Percentiles rank a stretch among this genome's conserved stretches.
Conservation (phyloP, 129 eudicot species). For the Flaveria bidentis region DNA sequence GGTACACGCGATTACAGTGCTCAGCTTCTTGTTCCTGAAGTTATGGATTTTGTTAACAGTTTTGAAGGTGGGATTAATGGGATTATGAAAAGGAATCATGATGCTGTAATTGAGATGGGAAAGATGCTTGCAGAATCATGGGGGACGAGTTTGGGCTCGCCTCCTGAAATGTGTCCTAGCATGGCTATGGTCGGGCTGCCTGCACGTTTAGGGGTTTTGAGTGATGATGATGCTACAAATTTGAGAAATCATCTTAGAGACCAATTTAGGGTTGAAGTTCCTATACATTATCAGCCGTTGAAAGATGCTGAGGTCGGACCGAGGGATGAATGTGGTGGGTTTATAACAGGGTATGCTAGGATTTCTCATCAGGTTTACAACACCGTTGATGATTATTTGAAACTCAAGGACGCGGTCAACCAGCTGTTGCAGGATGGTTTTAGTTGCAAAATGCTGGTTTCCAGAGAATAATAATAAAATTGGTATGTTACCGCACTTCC, state of each 20-base stretch:
- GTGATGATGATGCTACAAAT: constrained; percentile 59
- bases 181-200: constrained; percentile 95
- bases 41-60: constrained; percentile 63
- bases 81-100: constrained; percentile 70
- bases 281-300: constrained; percentile 62
- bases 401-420: constrained; percentile 72
- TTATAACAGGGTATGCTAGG: constrained; percentile 73
- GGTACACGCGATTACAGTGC: constrained; percentile 91
- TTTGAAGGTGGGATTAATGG: constrained; percentile 90
- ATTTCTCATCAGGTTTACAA: constrained; percentile 96
- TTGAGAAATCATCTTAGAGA: constrained; percentile 71
- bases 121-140: constrained; percentile 74
- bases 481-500: constrained; percentile 30
- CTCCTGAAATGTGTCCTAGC: constrained; percentile 82
- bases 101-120: constrained; percentile 72
- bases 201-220: constrained; percentile 52
- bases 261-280: constrained; percentile 73
- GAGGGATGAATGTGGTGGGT: constrained; percentile 34
- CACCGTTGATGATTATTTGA: constrained; percentile 64
- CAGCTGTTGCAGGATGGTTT: constrained; percentile 57
- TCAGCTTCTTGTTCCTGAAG: constrained; percentile 79
- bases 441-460: constrained; percentile 45
- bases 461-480: constrained; percentile 26
- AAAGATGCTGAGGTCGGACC: constrained; percentile 47
- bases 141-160: constrained; percentile 77